These are phyloP conservation scores for Boletus coccyginus DNA, from an alignment of 768 basidiomycete genomes.

Conservation along the genomic window DNA sequence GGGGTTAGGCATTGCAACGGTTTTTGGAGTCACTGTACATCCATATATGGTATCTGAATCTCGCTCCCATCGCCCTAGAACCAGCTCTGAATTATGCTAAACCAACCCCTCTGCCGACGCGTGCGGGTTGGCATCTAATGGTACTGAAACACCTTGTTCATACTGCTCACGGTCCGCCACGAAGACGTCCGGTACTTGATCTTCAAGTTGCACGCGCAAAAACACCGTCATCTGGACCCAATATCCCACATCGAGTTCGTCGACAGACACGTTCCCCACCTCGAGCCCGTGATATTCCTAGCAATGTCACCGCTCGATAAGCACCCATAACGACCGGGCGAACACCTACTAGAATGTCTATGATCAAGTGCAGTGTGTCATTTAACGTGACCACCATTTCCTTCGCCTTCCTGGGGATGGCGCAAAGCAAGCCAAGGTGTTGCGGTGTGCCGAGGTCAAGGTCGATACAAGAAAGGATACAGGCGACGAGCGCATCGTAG, in stretches of 20 bases:
- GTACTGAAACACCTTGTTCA: too few relatives aligned
- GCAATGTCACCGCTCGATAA: neutral
- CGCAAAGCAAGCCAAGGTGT: constrained; percentile 11
- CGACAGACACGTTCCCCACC: neutral
- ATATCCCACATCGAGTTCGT: neutral
- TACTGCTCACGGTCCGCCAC: too few relatives aligned
- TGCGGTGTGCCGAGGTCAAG: constrained; percentile 2
- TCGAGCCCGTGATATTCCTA: constrained; percentile 7
- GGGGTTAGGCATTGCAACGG: too few relatives aligned
- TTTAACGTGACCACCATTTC: neutral
- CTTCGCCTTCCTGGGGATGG: constrained; percentile 1
- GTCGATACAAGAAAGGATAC: constrained; percentile 12
- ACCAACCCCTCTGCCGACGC: neutral
- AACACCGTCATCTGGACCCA: too few relatives aligned
- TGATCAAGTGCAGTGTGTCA: neutral
- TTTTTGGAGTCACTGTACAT: too few relatives aligned
- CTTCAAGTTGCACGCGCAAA: too few relatives aligned
- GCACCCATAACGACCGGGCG: neutral
- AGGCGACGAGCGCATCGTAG: neutral
- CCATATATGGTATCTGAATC: too few relatives aligned
- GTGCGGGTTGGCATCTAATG: neutral
- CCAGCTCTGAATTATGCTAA: neutral
- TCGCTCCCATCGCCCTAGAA: neutral
- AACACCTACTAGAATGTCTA: constrained; percentile 11
- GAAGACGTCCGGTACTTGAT: too few relatives aligned